These are phyloP conservation scores for Claviceps pazoutovae DNA, from an alignment of 2,329 filamentous ascomycete genomes.

Conservation along the genomic window DNA sequence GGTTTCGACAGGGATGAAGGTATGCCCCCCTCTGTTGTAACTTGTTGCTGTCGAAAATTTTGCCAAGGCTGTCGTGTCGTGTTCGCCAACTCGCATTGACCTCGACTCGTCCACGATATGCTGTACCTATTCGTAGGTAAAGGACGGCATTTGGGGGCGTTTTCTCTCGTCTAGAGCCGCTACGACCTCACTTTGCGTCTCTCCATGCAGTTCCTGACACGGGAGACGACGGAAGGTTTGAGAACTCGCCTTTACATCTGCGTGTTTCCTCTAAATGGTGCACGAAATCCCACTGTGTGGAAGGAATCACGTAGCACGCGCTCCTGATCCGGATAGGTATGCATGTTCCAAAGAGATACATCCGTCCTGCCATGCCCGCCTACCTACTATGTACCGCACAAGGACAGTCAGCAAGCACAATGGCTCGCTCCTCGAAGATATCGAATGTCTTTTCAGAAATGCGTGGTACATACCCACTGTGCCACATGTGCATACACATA, in stretches of 20 bases:
- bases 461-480: too few relatives aligned
- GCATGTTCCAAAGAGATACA: too few relatives aligned
- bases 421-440: background rate
- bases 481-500: too few relatives aligned
- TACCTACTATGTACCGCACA: too few relatives aligned
- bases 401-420: background rate
- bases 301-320: background rate
- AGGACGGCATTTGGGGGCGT: background rate
- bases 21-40: background rate
- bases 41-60: background rate
- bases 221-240: too few relatives aligned
- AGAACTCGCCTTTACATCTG: background rate
- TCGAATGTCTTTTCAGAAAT: background rate
- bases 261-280: background rate
- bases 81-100: background rate
- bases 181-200: too few relatives aligned
- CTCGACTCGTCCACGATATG: background rate
- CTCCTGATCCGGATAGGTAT: background rate
- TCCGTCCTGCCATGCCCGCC: too few relatives aligned
- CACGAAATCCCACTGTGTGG: background rate
- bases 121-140: background rate
- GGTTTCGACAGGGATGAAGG: background rate
- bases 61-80: background rate
- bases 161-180: background rate
- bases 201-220: too few relatives aligned